Base-by-base conservation (phyloP, 1,139 yeast genomes). In the Scheffersomyces insectosa region DNA sequence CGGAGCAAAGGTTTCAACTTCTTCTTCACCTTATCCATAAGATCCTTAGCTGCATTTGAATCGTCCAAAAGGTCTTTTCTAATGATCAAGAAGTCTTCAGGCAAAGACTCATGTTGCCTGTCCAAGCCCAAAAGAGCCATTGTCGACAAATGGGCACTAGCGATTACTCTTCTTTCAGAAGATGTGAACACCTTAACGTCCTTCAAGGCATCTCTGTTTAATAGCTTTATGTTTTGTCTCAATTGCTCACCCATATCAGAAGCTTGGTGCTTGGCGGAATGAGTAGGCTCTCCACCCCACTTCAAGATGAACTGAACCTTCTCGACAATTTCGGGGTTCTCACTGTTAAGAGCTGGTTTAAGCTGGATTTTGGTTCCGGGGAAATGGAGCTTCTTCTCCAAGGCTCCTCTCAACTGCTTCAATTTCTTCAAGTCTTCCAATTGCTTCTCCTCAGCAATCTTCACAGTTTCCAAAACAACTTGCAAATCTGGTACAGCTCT, bases 221-320 rank as follows among this genome's bases (percentile, higher is more conserved):
- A 75, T 46, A 95, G 75, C 60, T 88, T 83, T 56, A 91, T 79
- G 60, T 95, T 96, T 63, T 93, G 97, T 56, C 99, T 82, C 69
- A 87, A 79, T 65, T 91, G 97, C 56, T 93, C 98, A 42, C 99
- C 99, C 16, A 93, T 80, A 66, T 95, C 99, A 28, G 85, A 78
- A 1, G 97, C 96, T 68, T 95, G 99, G 62, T 89, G 88, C 47
- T 85, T 80, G 1, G 99, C 98, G 8, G 98, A 90, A 63, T 95
- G 99, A 1, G 99, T 95, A 8, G 99, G 97, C 64, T 95, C 99
- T 51, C 99, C 99, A 55, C 99, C 99, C 99, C 99, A 95, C 63
- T 95, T 95, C 56, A 93, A 74, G 50, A 93, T 95, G 50, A 95
- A 83, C 65, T 95, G 99, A 16, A 93, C 97, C 60, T 95, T 95